phyloP scores from a whole-genome alignment of 768 basidiomycete species.

The Mycena chlorophos region DNA sequence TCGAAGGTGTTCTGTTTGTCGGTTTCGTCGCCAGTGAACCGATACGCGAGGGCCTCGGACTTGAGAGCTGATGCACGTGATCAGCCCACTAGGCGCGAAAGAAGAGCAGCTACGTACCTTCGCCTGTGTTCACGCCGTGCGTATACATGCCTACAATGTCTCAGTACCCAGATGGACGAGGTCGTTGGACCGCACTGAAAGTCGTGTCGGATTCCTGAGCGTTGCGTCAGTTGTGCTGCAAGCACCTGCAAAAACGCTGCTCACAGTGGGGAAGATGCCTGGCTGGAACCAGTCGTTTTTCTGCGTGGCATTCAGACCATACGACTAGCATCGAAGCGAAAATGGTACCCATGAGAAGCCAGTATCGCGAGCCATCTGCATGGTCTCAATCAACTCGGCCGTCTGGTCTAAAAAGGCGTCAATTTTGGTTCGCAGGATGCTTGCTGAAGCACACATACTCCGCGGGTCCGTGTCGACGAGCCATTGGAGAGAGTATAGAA shows the following conservation, averaged over 20 bases:
- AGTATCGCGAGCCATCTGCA: conserved; percentile 39
- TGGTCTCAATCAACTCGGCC: conserved; percentile 38
- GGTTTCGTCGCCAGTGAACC: conserved; percentile 40
- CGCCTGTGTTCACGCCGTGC: conserved; percentile 44
- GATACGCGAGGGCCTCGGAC: conserved; percentile 44
- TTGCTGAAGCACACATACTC: conserved; percentile 24
- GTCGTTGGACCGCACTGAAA: background rate
- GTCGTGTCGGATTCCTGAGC: background rate
- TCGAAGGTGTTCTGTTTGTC: conserved; percentile 42
- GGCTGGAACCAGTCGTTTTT: conserved; percentile 42
- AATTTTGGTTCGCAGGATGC: background rate
- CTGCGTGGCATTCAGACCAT: conserved; percentile 1
- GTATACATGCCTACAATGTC: conserved; percentile 19
- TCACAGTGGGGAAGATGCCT: conserved; percentile 35
- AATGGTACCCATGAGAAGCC: conserved; percentile 38
- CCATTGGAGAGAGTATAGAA: conserved; percentile 40
- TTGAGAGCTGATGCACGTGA: conserved; percentile 32
- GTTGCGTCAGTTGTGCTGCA: background rate
- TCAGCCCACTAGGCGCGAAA: background rate
- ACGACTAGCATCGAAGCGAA: background rate
- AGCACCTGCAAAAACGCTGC: background rate
- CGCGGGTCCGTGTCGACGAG: conserved; percentile 41
- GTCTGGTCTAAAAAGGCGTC: conserved; percentile 30
- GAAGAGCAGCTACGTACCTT: conserved; percentile 25
- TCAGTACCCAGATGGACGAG: background rate